Conservation (phyloP, 768 basidiomycete species). For the Rhizopogon vulgaris region DNA sequence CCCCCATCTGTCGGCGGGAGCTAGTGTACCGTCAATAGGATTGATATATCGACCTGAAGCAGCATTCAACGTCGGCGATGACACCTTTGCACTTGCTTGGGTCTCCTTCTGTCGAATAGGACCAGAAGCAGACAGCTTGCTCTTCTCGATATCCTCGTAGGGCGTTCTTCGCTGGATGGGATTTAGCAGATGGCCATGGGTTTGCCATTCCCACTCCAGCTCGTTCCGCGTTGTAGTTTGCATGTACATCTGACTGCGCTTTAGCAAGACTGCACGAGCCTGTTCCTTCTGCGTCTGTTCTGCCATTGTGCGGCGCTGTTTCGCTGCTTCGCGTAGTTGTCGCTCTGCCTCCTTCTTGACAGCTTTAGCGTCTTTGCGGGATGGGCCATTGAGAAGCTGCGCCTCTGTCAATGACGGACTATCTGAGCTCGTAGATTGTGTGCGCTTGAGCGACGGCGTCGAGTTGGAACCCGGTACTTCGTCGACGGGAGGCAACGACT, state of each 20-base stretch:
- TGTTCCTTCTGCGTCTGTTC: conserved; percentile 78
- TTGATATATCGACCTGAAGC: conserved; percentile 53
- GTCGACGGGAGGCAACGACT: conserved; percentile 62
- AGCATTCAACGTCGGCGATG: conserved; percentile 50
- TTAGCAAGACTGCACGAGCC: conserved; percentile 88
- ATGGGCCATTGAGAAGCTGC: conserved; percentile 37
- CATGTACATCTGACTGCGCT: conserved; percentile 72
- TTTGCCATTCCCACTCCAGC: conserved; percentile 53
- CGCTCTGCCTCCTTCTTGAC: conserved; percentile 79
- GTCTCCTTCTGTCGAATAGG: conserved; percentile 58
- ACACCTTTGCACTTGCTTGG: conserved; percentile 30
- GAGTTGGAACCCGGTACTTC: conserved; percentile 54
- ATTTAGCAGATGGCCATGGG: conserved; percentile 37
- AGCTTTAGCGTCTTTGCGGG: conserved; percentile 61
- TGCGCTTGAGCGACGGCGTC: conserved; percentile 68
- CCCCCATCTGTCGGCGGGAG: conserved; percentile 40
- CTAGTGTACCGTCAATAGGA: conserved; percentile 28
- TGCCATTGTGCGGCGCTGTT: conserved; percentile 71
- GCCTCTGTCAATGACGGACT: conserved; percentile 57
- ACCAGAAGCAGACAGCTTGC: conserved; percentile 52
- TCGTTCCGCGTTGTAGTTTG: conserved; percentile 45
- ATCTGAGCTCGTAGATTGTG: conserved; percentile 73
- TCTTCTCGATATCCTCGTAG: conserved; percentile 29
- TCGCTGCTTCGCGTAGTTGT: conserved; percentile 74
- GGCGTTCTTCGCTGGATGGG: conserved; percentile 27